Conservation (phyloP, 768 basidiomycete species). For the Suillus variegatus region DNA sequence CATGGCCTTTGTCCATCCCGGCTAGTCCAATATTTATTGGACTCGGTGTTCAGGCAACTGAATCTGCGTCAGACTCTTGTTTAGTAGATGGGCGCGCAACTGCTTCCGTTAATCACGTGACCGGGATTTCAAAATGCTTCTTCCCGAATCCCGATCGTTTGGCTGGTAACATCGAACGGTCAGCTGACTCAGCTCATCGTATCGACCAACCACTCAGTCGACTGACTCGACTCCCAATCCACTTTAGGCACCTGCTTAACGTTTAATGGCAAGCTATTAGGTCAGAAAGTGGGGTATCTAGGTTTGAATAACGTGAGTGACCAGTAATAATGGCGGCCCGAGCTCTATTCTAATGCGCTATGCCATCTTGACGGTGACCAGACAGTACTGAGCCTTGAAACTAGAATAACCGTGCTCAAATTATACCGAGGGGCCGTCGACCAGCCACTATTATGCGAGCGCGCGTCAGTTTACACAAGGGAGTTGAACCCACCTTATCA, state of each 20-base stretch:
- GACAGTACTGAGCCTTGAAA: neutral
- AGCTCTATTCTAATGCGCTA: neutral
- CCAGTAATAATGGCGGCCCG: neutral
- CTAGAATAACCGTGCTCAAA: neutral
- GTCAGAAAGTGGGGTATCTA: neutral
- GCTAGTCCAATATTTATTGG: neutral
- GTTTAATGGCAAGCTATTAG: neutral
- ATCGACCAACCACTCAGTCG: neutral
- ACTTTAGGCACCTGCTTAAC: neutral
- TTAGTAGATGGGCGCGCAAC: neutral
- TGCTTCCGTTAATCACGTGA: neutral
- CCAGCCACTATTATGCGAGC: neutral
- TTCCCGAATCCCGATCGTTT: neutral
- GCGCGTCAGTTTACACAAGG: neutral
- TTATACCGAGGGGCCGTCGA: neutral
- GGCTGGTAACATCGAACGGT: neutral
- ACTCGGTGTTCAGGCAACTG: constrained; percentile 5
- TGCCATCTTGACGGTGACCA: neutral
- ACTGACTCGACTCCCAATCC: too few relatives aligned
- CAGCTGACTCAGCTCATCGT: neutral
- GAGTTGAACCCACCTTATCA: neutral
- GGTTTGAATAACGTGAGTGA: neutral
- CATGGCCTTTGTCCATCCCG: constrained; percentile 35
- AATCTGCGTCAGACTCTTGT: neutral
- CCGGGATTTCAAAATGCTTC: neutral